Base-by-base conservation (phyloP, 495 filamentous ascomycete species). In the Neurospora sublineolata region DNA sequence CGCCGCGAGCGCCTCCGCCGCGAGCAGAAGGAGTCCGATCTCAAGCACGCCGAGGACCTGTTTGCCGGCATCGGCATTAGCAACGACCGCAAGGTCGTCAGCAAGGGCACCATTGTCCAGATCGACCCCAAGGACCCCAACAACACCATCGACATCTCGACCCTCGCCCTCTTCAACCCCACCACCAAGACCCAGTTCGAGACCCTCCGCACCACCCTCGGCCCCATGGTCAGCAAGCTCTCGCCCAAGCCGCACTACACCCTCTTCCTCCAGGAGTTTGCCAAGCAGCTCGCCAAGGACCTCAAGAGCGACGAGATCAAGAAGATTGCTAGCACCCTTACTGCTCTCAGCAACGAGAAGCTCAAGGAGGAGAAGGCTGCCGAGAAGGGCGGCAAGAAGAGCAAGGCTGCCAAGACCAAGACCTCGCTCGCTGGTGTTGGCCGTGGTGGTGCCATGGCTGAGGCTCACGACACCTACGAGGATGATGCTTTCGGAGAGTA, bases 361-460 rank as follows among this genome's bases (percentile, higher is more conserved):
- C 92, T 97, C 93, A 96, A 93, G 85, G 95, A 97, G 82, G 96
- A 99, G 88, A 97, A 97, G 85, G 87, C 89, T 14, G 89, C 92
- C 4, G 94, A 97, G 75, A 98, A 97, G 86, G 92, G 92, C 33
- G 92, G 89, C 73, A 98, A 97, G 91, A 99, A 98, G 87, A 90
- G 84, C 72, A 97, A 97, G 86, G 92, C 92, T 11, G 91, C 91
- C 52, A 97, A 97, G 88, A 94, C 91, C 18, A 99, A 99, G 89
- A 86, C 91, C 46, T 89, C 88, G 20, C 84, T 99, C 39, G 89
- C 90, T 12, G 88, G 93, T 5, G 87, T 82, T 72, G 73, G 60
- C 38, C 77, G 78, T 39, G 73, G 73, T 9, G 83, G 92, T 52
- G 90, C 94, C 74, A 84, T 86, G 8, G 87, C 83, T 70, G 85